Conservation (phyloP, 208 protist species). For the Crithidia bombi region DNA sequence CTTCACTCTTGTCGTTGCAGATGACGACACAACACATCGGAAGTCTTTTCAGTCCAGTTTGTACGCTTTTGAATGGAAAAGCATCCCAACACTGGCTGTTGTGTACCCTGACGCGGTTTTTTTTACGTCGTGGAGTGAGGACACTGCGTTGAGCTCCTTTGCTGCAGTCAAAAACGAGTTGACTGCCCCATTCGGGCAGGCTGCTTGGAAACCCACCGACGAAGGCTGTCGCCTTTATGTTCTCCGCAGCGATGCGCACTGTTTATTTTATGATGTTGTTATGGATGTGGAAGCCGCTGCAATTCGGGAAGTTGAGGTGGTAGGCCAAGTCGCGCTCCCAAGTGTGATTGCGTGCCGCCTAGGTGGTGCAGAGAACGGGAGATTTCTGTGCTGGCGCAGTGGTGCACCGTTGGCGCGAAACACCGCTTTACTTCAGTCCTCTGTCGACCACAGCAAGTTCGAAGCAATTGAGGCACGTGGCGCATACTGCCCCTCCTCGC, state of each 20-base stretch:
- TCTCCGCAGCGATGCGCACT: slow-evolving; percentile 32
- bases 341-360: slow-evolving; percentile 22
- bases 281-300: slow-evolving; percentile 6
- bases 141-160: slow-evolving; percentile 14
- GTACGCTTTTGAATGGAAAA: slow-evolving; percentile 7
- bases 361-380: slow-evolving; percentile 10
- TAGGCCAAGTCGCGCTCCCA: slow-evolving; percentile 22
- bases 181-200: slow-evolving; percentile 21
- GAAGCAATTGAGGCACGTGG: slow-evolving; percentile 13
- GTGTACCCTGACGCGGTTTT: slow-evolving; percentile 40
- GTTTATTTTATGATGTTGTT: slow-evolving; percentile 35
- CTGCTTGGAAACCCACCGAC: slow-evolving; percentile 28
- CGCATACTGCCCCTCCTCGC: background rate
- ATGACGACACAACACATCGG: background rate
- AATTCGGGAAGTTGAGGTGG: slow-evolving; percentile 24
- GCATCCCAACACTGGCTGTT: slow-evolving; percentile 18
- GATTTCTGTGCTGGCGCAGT: slow-evolving; percentile 26
- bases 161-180: slow-evolving; percentile 40
- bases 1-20: slow-evolving; percentile 2
- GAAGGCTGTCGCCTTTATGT: slow-evolving; percentile 26
- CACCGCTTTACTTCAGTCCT: slow-evolving; percentile 24
- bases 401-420: slow-evolving; percentile 9
- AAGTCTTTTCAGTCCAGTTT: background rate
- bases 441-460: slow-evolving; percentile 9
- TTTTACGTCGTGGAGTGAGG: slow-evolving; percentile 21